These are phyloP conservation scores for Selaginella tamariscina DNA, from an alignment of 75 land plant species.

Conservation along the genomic window DNA sequence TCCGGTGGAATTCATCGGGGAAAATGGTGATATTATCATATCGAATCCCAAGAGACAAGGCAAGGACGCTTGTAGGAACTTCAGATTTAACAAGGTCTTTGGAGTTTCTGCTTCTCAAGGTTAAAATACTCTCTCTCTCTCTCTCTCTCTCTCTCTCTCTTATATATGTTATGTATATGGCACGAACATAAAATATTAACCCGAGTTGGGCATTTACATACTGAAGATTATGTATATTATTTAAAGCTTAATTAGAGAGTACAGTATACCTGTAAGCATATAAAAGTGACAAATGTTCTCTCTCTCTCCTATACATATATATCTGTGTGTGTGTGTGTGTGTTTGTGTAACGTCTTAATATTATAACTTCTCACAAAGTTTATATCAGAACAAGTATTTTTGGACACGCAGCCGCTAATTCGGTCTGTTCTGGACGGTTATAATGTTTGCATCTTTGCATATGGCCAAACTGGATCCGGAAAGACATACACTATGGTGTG, in stretches of 20 bases:
- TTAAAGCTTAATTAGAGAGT: no score
- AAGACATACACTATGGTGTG: conserved; percentile 97
- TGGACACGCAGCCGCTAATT: conserved; percentile 87
- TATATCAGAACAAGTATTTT: conserved; percentile 55
- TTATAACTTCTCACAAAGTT: no score
- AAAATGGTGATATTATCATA: conserved; percentile 78
- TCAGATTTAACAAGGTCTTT: conserved; percentile 85
- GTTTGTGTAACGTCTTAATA: no score
- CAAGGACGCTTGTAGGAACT: conserved; percentile 54
- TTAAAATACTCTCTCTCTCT: conserved; percentile 8
- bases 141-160: no score
- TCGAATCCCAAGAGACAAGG: conserved; percentile 26
- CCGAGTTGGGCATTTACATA: no score
- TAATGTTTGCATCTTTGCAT: conserved; percentile 98
- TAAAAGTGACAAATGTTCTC: no score
- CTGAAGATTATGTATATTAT: no score
- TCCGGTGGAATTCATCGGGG: conserved; percentile 29
- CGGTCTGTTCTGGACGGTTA: conserved; percentile 97
- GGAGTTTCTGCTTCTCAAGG: conserved; percentile 70
- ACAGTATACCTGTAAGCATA: no score
- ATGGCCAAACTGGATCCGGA: conserved; percentile 99
- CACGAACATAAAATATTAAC: no score
- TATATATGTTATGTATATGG: no score
- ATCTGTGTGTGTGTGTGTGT: no score
- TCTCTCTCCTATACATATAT: no score